phyloP scores from a whole-genome alignment of 805 yeast genomes.

The Starmerella roubikii region DNA sequence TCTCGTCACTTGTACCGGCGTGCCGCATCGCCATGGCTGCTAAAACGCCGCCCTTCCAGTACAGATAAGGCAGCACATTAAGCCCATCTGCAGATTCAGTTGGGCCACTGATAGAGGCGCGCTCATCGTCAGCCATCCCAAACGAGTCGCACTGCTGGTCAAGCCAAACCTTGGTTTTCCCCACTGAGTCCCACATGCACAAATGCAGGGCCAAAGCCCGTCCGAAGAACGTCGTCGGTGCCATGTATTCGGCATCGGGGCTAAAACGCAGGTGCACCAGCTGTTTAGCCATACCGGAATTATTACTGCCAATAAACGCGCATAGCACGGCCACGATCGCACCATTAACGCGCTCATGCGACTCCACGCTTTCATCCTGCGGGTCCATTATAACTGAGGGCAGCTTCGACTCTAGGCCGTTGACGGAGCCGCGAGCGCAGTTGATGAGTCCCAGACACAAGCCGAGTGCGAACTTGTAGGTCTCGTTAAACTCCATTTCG shows the following conservation, averaged over 20 bases:
- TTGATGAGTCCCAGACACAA: conserved; percentile 75
- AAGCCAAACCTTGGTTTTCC: conserved; percentile 40
- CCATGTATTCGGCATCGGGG: conserved; percentile 45
- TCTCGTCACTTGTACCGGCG: conserved; percentile 52
- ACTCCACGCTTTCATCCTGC: conserved; percentile 4
- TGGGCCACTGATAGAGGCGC: neutral
- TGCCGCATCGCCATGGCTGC: conserved; percentile 59
- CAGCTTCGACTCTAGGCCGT: conserved; percentile 44
- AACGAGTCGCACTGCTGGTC: conserved; percentile 29
- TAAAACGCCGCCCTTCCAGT: conserved; percentile 46
- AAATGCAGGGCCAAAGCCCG: conserved; percentile 50
- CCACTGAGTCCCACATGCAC: conserved; percentile 60
- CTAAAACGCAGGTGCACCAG: conserved; percentile 36
- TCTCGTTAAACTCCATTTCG: conserved; percentile 41
- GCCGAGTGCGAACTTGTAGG: conserved; percentile 36
- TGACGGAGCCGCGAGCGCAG: conserved; percentile 49
- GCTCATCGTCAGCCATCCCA: conserved; percentile 39
- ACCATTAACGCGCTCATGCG: conserved; percentile 30
- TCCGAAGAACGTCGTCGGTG: conserved; percentile 59
- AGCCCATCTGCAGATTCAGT: neutral
- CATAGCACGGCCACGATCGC: conserved; percentile 64
- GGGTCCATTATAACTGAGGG: conserved; percentile 32
- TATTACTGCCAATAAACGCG: conserved; percentile 56
- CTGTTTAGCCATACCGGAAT: conserved; percentile 45
- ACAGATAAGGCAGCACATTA: neutral